These are phyloP conservation scores for Aureobasidium sp. DNA, from an alignment of 2,329 filamentous ascomycete genomes.

Conservation along the genomic window DNA sequence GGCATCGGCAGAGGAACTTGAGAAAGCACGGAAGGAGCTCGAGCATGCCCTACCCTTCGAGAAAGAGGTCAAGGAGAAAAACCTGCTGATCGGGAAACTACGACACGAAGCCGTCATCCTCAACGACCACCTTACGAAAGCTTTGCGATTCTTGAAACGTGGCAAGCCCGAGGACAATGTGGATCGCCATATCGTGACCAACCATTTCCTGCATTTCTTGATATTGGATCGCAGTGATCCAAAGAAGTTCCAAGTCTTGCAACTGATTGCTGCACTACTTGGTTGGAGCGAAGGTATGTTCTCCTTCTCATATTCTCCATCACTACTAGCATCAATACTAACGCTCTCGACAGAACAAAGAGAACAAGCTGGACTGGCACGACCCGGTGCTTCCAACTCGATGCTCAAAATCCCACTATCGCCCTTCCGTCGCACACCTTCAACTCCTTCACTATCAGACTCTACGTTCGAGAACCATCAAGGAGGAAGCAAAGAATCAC, in stretches of 20 bases:
- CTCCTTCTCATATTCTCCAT: not conserved
- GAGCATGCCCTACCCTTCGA: slow-evolving; percentile 82
- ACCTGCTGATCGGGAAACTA: slow-evolving; percentile 89
- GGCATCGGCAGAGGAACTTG: slow-evolving; percentile 58
- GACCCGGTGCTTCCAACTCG: slow-evolving; percentile 60
- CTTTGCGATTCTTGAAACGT: slow-evolving; percentile 87
- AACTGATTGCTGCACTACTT: slow-evolving; percentile 84
- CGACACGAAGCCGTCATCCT: slow-evolving; percentile 92
- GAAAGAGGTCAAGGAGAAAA: slow-evolving; percentile 98
- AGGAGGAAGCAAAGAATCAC: slow-evolving; percentile 60
- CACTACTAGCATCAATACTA: not conserved
- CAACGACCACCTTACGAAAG: slow-evolving; percentile 95
- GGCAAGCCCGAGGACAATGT: slow-evolving; percentile 96
- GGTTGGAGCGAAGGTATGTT: slow-evolving; percentile 71
- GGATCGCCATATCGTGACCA: slow-evolving; percentile 96
- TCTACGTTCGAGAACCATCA: slow-evolving; percentile 59
- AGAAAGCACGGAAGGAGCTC: slow-evolving; percentile 61
- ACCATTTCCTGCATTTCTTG: slow-evolving; percentile 92
- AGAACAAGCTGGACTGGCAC: slow-evolving; percentile 83
- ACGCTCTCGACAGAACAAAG: slow-evolving; percentile 54
- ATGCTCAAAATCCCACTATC: slow-evolving; percentile 52
- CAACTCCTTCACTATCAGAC: slow-evolving; percentile 66
- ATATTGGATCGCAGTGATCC: slow-evolving; percentile 86
- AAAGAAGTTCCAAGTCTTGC: slow-evolving; percentile 94
- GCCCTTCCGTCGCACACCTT: slow-evolving; percentile 75